Evolutionary conservation across 2,329 filamentous ascomycete genomes (phyloP), one percentile per base, ranked within the genome.

Genomic region (Penicillium sp.): DNA sequence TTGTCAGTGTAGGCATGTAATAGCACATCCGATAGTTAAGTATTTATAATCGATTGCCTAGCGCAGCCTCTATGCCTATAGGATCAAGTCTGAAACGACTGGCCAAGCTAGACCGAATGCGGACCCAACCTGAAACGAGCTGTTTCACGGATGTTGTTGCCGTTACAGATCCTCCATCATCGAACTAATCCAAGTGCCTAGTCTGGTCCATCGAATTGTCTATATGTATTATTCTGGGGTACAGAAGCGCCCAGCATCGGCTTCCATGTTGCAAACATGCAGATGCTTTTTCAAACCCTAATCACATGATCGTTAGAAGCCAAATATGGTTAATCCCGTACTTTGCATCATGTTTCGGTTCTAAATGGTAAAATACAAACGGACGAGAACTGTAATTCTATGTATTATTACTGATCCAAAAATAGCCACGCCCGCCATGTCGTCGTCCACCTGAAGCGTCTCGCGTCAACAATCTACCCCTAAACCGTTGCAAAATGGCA

Each of bases 281-380:
- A 45, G 43, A 31, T 44, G 42, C 14, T 44, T 27, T 20, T 44
- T 44, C 40, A 27, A 43, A 43, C 40, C 40, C 40, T 44, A 44
- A 44, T 30, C 41, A 44, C 27, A 44, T 44, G 43, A 45, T 45
- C 36, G n/a, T 22, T 5, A 3, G 2, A 4, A 3, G 2, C 36
- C 16, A 39, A 22, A 39, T 39, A 20, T 20, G 20, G 36, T 39
- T 39, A 39, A 9, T 22, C 25, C 27, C 41, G 25, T 44, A 44
- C 41, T 44, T 31, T 44, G 2, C 14, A 44, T 44, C 41, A 31
- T 30, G 41, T 30, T 44, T 44, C 25, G 7, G 20, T 44, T 44
- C 5, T 16, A 5, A 44, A 31, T 4, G 27, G 41, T 44, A 31
- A 44, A 44, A 31, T 44, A 4, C 25, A 44, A 44, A 27, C 14